These are phyloP conservation scores for Phytophthora pinifolia DNA, from an alignment of 352 stramenopile species.

Conservation along the genomic window DNA sequence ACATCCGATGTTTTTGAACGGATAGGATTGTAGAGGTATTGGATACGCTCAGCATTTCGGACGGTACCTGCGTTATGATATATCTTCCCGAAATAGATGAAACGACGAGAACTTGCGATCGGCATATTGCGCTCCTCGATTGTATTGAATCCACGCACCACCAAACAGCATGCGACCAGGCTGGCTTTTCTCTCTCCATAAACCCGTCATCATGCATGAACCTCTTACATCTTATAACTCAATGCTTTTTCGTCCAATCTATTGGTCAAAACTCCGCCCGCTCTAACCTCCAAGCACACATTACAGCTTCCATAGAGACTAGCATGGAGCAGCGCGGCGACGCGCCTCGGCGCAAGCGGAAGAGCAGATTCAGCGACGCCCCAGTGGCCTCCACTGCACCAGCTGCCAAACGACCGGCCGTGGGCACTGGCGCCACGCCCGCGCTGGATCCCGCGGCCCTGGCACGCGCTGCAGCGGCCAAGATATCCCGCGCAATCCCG, in stretches of 20 bases:
- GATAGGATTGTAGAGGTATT: not conserved
- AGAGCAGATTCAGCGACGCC: slow-evolving; percentile 83
- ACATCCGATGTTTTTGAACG: too few relatives aligned
- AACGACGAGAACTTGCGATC: slow-evolving; percentile 2
- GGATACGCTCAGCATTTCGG: not conserved
- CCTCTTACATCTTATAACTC: slow-evolving; percentile 1
- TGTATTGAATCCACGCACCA: not conserved
- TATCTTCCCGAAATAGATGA: slow-evolving; percentile 4
- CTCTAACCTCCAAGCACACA: too few relatives aligned
- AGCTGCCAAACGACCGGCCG: slow-evolving; percentile 17
- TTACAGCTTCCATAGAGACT: too few relatives aligned
- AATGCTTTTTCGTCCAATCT: not conserved
- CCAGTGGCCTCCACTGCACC: slow-evolving; percentile 22
- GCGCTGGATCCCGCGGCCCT: slow-evolving; percentile 56
- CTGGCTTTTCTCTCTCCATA: slow-evolving; percentile 23
- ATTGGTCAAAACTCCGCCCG: too few relatives aligned
- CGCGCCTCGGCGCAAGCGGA: slow-evolving; percentile 62
- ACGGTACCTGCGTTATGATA: not conserved
- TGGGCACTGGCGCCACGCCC: not conserved
- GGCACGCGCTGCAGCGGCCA: slow-evolving; percentile 67
- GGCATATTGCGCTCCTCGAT: not conserved
- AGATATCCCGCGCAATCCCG: slow-evolving; percentile 70
- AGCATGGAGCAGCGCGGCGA: slow-evolving; percentile 34
- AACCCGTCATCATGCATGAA: not conserved
- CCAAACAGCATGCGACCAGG: not conserved